Evolutionary conservation across 495 filamentous ascomycete genomes (phyloP).

Genomic region (Penicillium dipodomyicola): DNA sequence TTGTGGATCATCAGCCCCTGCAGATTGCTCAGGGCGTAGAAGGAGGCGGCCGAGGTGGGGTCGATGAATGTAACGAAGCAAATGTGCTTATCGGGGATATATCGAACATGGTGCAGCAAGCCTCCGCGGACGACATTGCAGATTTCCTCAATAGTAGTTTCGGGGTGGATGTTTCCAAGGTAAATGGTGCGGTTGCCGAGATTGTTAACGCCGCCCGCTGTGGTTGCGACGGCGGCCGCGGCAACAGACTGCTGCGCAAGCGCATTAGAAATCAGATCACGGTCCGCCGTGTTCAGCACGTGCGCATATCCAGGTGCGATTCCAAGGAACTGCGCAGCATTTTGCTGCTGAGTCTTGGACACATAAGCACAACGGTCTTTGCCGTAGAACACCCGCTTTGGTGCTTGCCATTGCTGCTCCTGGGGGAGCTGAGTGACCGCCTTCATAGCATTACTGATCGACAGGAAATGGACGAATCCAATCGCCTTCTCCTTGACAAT

Average conservation of each 20-base stretch:
- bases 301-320: constrained; percentile 98
- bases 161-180: constrained; percentile 96
- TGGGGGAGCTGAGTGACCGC: constrained; percentile 96
- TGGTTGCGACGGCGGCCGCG: constrained; percentile 92
- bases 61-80: constrained; percentile 99
- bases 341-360: constrained; percentile 99
- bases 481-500: constrained; percentile 98
- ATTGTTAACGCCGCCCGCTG: constrained; percentile 94
- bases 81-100: constrained; percentile 99
- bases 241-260: constrained; percentile 97
- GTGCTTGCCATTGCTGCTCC: constrained; percentile 94
- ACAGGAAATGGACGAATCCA: constrained; percentile 96
- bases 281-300: constrained; percentile 90
- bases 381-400: constrained; percentile 94
- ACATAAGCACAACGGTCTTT: constrained; percentile 98
- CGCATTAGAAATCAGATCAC: constrained; percentile 91
- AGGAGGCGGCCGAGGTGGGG: constrained; percentile 94
- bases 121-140: constrained; percentile 95
- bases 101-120: constrained; percentile 93
- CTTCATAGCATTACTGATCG: constrained; percentile 97
- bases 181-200: constrained; percentile 97
- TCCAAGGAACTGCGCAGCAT: constrained; percentile 95
- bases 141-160: constrained; percentile 98
- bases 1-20: constrained; percentile 99
- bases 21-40: constrained; percentile 94